Evolutionary conservation across 148 eudicot species (phyloP), one percentile per base, ranked within the genome.

Genomic region (Silene latifolia): DNA sequence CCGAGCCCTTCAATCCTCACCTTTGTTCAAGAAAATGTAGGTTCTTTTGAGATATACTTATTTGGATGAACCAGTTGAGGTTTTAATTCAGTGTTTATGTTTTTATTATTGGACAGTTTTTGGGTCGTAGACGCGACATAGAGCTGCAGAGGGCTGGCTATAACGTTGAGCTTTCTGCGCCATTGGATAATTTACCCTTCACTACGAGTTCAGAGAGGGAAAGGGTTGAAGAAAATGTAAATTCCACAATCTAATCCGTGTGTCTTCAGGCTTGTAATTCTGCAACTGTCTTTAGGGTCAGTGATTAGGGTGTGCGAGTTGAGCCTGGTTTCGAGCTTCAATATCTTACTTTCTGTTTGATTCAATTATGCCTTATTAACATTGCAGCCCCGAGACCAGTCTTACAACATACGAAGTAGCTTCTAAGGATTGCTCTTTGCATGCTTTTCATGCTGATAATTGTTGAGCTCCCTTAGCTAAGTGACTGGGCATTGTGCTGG

Each of bases 21-120:
- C 59, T 94, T 87, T 80, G 97, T 94, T 62, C 87, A 91, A 69
- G 91, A 89, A 51, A 94, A 94, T 85, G 98, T 94, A 90, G 80
- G 42, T 48, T 62, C 18, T 7, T 63, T 35, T 71, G 8, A 7
- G 18, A 42, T 54, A 21, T 32, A 32, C 3, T 32, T 2, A 2
- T 32, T 32, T 61, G 42, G 63, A 39, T 46, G 67, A 12, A 70
- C 76, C 67, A 66, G 13, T 63, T 80, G 63, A 46, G 46, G 74
- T 53, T 68, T 67, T 72, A 54, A 53, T 79, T 51, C 17, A 3
- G 1, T 73, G 24, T 65, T 44, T 62, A 27, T 73, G 77, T 32
- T 59, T 53, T 61, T 44, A 32, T 19, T 48, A 27, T 69, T 65
- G 61, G 71, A 13, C 86, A 94, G 98, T 81, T 90, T 27, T 78